Conservation (phyloP, 768 basidiomycete species). For the Fomitopsis pulvina region DNA sequence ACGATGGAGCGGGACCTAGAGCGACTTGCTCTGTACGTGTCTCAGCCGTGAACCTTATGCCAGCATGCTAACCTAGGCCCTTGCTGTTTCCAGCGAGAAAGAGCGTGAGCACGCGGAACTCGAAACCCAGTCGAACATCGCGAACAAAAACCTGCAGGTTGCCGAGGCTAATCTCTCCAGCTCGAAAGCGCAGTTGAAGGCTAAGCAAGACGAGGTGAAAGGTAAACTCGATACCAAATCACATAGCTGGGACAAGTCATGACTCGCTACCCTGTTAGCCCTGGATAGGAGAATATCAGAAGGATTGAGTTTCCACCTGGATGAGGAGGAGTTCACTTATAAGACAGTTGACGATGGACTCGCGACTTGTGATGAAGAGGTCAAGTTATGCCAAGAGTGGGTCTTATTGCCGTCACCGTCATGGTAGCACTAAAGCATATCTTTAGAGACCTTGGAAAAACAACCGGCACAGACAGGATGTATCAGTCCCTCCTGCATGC, state of each 20-base stretch:
- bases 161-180: slow-evolving; percentile 57
- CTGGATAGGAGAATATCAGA: slow-evolving; percentile 37
- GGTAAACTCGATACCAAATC: slow-evolving; percentile 32
- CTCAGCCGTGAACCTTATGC: background rate
- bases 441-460: slow-evolving; percentile 19
- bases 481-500: slow-evolving; percentile 50
- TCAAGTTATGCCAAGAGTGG: slow-evolving; percentile 40
- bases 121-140: slow-evolving; percentile 34
- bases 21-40: slow-evolving; percentile 46
- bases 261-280: slow-evolving; percentile 26
- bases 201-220: slow-evolving; percentile 56
- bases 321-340: slow-evolving; percentile 19
- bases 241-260: background rate
- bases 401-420: background rate
- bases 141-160: slow-evolving; percentile 54
- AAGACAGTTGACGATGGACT: slow-evolving; percentile 43
- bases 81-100: slow-evolving; percentile 46
- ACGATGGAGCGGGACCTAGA: slow-evolving; percentile 74
- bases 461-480: slow-evolving; percentile 33
- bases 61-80: background rate
- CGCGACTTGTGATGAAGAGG: slow-evolving; percentile 35
- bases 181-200: slow-evolving; percentile 52
- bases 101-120: slow-evolving; percentile 53
- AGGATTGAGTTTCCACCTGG: background rate
- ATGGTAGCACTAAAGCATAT: background rate